phyloP scores from a whole-genome alignment of 2,329 filamentous ascomycete genomes.

The Ascochyta rabiei region DNA sequence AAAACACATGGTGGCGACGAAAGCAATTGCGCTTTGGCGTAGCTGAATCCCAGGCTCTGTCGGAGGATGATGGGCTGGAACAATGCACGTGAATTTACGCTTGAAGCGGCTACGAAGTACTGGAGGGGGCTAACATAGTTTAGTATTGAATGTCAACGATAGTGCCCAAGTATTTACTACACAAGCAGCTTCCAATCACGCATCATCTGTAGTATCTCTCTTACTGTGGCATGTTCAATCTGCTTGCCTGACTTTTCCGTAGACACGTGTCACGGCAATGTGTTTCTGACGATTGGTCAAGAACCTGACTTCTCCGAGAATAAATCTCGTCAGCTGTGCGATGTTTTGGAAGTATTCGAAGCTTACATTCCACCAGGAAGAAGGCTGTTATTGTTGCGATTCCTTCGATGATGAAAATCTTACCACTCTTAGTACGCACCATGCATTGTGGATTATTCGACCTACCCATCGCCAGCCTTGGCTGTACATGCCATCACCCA shows the following conservation, averaged over 20 bases:
- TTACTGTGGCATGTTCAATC: constrained; percentile 31
- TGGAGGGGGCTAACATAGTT: constrained; percentile 27
- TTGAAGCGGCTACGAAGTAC: constrained; percentile 40
- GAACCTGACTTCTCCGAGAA: constrained; percentile 37
- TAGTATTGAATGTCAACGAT: background rate
- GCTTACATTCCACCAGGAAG: constrained; percentile 34
- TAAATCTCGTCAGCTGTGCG: background rate
- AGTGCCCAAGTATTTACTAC: constrained; percentile 22
- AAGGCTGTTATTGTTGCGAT: constrained; percentile 26
- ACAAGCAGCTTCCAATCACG: constrained; percentile 40
- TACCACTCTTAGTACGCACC: background rate
- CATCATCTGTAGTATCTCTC: constrained; percentile 31
- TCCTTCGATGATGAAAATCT: constrained; percentile 36
- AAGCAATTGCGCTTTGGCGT: constrained; percentile 30
- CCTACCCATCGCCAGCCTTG: constrained; percentile 38
- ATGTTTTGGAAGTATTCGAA: too few relatives aligned
- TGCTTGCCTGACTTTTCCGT: constrained; percentile 34
- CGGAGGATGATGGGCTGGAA: constrained; percentile 35
- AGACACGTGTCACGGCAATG: constrained; percentile 26
- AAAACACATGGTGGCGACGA: constrained; percentile 33
- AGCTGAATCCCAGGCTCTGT: constrained; percentile 34
- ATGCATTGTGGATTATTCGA: background rate
- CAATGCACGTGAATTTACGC: constrained; percentile 31
- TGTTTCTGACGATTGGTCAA: constrained; percentile 35
- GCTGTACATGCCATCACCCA: constrained; percentile 40